Evolutionary conservation across 768 basidiomycete species (phyloP).

Genomic region (Rhodocollybia butyracea): DNA sequence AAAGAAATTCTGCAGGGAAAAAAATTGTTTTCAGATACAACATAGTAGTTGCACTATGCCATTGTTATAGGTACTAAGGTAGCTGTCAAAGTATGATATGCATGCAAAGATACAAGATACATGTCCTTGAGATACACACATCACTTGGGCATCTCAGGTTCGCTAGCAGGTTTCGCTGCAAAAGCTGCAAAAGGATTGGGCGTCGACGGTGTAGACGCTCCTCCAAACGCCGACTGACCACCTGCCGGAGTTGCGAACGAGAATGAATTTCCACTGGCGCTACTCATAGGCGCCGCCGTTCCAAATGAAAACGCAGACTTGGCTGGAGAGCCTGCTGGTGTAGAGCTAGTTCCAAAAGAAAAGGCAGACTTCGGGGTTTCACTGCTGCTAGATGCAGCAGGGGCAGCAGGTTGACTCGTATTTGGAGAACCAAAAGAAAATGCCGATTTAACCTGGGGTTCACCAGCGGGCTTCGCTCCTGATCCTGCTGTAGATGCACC

Average conservation of each 20-base stretch:
- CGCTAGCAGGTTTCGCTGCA: conserved; percentile 1
- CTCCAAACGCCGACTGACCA: not conserved
- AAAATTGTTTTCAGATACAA: too few species aligned
- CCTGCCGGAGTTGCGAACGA: not conserved
- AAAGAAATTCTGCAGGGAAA: too few species aligned
- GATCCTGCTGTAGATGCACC: not conserved
- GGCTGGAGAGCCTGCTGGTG: conserved; percentile 1
- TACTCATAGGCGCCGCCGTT: not conserved
- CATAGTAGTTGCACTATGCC: too few species aligned
- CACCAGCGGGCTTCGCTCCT: conserved; percentile 2
- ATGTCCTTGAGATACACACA: too few species aligned
- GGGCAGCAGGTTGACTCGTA: not conserved
- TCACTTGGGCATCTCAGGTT: too few species aligned
- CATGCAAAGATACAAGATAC: too few species aligned
- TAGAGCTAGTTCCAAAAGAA: conserved; percentile 1
- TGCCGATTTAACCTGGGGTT: not conserved
- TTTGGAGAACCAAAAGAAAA: conserved; percentile 3
- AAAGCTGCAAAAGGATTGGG: conserved; percentile 3
- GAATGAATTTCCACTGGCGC: not conserved
- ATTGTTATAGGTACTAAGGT: too few species aligned
- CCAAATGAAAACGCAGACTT: conserved; percentile 5
- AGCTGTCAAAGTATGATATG: too few species aligned
- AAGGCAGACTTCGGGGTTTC: conserved; percentile 1
- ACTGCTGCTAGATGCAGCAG: not conserved
- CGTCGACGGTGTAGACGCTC: not conserved